Base-by-base conservation (phyloP, 2,329 filamentous ascomycete species). In the Fusarium penzigii region DNA sequence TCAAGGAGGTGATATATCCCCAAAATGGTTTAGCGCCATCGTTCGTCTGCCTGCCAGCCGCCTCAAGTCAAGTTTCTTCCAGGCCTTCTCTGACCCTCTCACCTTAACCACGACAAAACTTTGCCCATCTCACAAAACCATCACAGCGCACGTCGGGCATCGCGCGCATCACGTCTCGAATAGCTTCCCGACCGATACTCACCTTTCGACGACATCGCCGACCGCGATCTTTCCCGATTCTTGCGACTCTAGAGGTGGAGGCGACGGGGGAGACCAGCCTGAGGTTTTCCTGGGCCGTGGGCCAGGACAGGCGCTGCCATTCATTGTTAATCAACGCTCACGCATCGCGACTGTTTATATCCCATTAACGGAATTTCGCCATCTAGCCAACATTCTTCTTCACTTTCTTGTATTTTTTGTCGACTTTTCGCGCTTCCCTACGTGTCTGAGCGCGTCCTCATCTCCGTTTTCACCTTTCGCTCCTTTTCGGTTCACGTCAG, bases 101-200 rank as follows among this genome's bases (percentile, higher is more conserved):
- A 66, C 69, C 68, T 74, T 67, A 71, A 70, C 72, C 69, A 71
- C 72, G 72, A 74, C 72, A 72, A 75, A 73, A 74, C 68, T 70
- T 68, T 70, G 70, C 67, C 65, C 61, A 56, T 54, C 61, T 60
- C 63, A 59, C 65, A 65, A 71, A 67, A 55, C 64, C 74, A 80
- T 77, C 75, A 73, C 70, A 72, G 74, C 75, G 75, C 81, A 80
- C 77, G 78, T 78, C 79, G 73, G 72, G 70, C 74, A 75, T 75
- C 75, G 73, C 71, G 71, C 72, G 69, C 68, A 66, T 62, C 68
- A 62, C 57, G 58, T 49, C 54, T 55, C 66, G 53, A 64, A 52
- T 61, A 65, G 64, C 52, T 54, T 48, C 49, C 51, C 55, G 57
- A 64, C 53, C 61, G 61, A 65, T 46, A 49, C 47, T 53, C 59